phyloP scores from a whole-genome alignment of 164 flowering plant species.

The Liquidambar formosana region DNA sequence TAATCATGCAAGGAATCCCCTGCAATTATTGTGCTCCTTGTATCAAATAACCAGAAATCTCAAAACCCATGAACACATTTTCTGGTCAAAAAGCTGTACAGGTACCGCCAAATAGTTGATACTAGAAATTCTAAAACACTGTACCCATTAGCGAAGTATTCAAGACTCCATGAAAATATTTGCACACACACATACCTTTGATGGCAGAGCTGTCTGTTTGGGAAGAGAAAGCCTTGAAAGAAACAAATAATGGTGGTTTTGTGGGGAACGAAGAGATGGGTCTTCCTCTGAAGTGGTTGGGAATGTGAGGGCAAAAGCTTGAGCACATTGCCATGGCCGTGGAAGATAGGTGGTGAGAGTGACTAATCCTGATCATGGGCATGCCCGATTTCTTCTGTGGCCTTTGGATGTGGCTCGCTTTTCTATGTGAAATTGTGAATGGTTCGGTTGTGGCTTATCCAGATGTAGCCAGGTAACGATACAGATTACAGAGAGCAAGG shows the following conservation, averaged over 20 bases:
- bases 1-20: no score
- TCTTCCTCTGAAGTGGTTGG: conserved; percentile 23
- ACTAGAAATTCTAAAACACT: neutral
- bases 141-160: neutral
- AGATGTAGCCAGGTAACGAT: no score
- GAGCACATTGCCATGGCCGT: conserved; percentile 49
- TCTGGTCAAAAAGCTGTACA: no score
- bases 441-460: no score
- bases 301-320: conserved; percentile 38
- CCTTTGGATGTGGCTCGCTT: neutral
- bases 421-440: conserved; percentile 3
- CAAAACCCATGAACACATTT: neutral
- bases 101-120: no score
- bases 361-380: conserved; percentile 12
- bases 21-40: no score
- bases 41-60: neutral
- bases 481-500: no score
- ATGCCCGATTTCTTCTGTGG: conserved; percentile 2
- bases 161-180: neutral
- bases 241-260: conserved; percentile 25
- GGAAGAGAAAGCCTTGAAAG: conserved; percentile 42
- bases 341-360: neutral
- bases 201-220: conserved; percentile 29
- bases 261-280: conserved; percentile 32
- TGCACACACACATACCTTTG: conserved; percentile 29